A percentile compares a stretch with the other conserved stretches of the same genome.
Evolutionary conservation across 2,329 filamentous ascomycete genomes (phyloP).

Genomic region (Catunica adiposa): DNA sequence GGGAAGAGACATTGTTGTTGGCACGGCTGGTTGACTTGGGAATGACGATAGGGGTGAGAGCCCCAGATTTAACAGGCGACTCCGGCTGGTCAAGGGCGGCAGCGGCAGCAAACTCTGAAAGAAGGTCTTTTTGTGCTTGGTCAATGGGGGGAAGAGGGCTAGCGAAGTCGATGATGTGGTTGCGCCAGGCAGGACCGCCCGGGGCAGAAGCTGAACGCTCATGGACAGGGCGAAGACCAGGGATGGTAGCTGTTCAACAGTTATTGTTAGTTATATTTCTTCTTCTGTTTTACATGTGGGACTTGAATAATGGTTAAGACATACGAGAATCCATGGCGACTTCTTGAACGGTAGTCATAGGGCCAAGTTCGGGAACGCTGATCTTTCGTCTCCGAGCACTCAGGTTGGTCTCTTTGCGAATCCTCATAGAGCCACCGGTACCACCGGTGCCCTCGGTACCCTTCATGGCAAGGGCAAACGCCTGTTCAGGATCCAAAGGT

Average conservation of each 20-base stretch:
- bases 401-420: slow-evolving; percentile 41
- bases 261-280: neutral
- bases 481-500: slow-evolving; percentile 34
- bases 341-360: slow-evolving; percentile 54
- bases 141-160: slow-evolving; percentile 17
- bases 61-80: slow-evolving; percentile 6
- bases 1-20: slow-evolving; percentile 3
- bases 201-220: slow-evolving; percentile 50
- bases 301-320: neutral
- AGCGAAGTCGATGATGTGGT: slow-evolving; percentile 10
- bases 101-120: slow-evolving; percentile 1
- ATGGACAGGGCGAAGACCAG: slow-evolving; percentile 45
- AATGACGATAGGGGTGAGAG: slow-evolving; percentile 9
- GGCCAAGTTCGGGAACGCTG: slow-evolving; percentile 47
- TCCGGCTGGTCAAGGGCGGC: slow-evolving; percentile 2
- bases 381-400: slow-evolving; percentile 43
- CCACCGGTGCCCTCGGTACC: slow-evolving; percentile 27
- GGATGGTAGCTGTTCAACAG: slow-evolving; percentile 42
- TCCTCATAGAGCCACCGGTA: slow-evolving; percentile 27
- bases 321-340: slow-evolving; percentile 53
- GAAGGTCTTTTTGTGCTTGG: slow-evolving; percentile 21
- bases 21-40: slow-evolving; percentile 1
- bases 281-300: neutral
- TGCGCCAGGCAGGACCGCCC: slow-evolving; percentile 18
- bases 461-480: slow-evolving; percentile 29